Percentiles rank a stretch among this genome's conserved stretches.
These are phyloP conservation scores for Globisporangium okanoganense DNA, from an alignment of 352 stramenopile species.

Conservation along the genomic window DNA sequence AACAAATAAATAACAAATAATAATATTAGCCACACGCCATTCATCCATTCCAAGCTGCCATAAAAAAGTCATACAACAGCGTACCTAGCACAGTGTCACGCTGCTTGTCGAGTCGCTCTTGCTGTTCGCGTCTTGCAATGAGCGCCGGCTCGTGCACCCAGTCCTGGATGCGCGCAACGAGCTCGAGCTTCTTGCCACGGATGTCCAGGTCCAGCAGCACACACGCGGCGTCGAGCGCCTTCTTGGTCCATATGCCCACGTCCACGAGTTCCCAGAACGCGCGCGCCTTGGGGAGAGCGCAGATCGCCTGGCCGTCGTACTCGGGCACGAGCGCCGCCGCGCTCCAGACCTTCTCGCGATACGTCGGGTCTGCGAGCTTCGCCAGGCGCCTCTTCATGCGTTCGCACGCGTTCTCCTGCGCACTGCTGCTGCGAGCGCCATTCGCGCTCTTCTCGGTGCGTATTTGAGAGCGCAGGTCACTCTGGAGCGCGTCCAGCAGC, in stretches of 20 bases:
- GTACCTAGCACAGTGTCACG: constrained; percentile 43
- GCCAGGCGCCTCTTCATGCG: constrained; percentile 41
- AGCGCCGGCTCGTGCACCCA: constrained; percentile 66
- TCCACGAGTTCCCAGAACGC: constrained; percentile 56
- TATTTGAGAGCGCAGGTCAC: constrained; percentile 54
- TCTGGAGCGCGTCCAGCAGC: constrained; percentile 54
- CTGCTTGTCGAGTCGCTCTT: constrained; percentile 31
- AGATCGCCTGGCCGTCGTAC: constrained; percentile 44
- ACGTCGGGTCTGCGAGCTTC: constrained; percentile 37
- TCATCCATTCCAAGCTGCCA: background rate
- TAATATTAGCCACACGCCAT: background rate
- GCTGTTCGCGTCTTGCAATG: constrained; percentile 25
- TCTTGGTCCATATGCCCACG: constrained; percentile 46
- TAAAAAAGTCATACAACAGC: background rate
- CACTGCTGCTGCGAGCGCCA: constrained; percentile 10
- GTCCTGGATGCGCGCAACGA: constrained; percentile 65
- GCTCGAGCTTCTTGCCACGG: constrained; percentile 51
- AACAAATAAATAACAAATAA: background rate
- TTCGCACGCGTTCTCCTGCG: constrained; percentile 27
- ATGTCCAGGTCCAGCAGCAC: constrained; percentile 48
- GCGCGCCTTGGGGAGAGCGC: constrained; percentile 54
- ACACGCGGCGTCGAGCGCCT: constrained; percentile 51
- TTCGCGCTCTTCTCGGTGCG: constrained; percentile 44
- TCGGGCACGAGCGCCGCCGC: constrained; percentile 23
- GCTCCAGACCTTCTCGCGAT: constrained; percentile 55